Base-by-base conservation (phyloP, 495 filamentous ascomycete genomes). In the Xylaria intraflava region DNA sequence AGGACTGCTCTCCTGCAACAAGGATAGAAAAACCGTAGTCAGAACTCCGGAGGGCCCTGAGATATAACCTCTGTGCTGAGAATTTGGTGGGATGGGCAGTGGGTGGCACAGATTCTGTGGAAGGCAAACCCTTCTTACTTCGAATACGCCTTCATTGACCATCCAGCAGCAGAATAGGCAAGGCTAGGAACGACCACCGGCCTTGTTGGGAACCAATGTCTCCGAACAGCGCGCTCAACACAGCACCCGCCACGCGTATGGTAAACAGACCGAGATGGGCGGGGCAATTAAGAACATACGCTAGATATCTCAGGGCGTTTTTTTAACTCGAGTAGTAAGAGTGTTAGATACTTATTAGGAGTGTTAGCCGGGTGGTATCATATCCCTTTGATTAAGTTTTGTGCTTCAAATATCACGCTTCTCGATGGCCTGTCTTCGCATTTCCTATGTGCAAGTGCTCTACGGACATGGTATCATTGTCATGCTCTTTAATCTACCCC, bases 321-420 rank as follows among this genome's bases (percentile, higher is more conserved):
- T n/a, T n/a, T n/a, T n/a, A n/a, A n/a, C n/a, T n/a, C n/a, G n/a
- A n/a, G n/a, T n/a, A n/a, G n/a, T n/a, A n/a, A n/a, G n/a, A n/a
- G n/a, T n/a, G n/a, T n/a, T n/a, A n/a, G n/a, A n/a, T n/a, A n/a
- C n/a, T 43, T 11, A 31, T 43, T 17, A 17, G 17, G 24, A 29
- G 17, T 42, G 11, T 43, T 41, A 10, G 27, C 26, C 38, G n/a
- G 33, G 24, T 42, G n/a, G 22, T n/a, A n/a, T n/a, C 19, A 46
- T 38, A 20, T 31, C 31, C 40, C 40, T 49, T 48, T 30, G 30
- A 33, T 24, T 24, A 20, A 31, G 30, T 14, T 58, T 17, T 26
- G 11, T 16, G 23, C 8, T 55, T 55, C 51, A 55, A 58, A 55
- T 58, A 57, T 41, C 44, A 47, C 29, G 29, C 10, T 9, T 42